Evolutionary conservation across 768 basidiomycete genomes (phyloP), one percentile per base, ranked within the genome.

Genomic region (Boletus barrowsii): DNA sequence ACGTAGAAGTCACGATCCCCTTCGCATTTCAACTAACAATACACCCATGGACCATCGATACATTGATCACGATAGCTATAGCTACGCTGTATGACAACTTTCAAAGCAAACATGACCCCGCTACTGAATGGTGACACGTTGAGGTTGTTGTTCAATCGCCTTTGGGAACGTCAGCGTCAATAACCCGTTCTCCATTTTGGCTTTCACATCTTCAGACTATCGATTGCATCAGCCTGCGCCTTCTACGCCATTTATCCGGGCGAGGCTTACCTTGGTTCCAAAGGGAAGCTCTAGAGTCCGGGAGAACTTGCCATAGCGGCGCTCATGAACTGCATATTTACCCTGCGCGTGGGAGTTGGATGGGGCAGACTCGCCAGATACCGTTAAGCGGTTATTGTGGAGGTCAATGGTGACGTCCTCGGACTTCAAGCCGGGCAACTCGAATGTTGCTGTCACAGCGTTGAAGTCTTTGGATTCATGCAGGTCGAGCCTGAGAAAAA

Each of bases 391-490:
- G 47, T 73, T 69, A 48, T 77, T 73, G 46, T 74, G 70, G 62
- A 62, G 17, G 41, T 80, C 76, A 46, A 83, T 74, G 33, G 66
- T 65, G 48, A 83, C 74, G 39, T 79, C 72, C 47, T 77, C 75
- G 56, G 78, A 77, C 55, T 73, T 76, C 47, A 83, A 60, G 10
- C 82, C 77, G 4, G 82, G 81, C 7, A 81, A 65, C 61, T 82
- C 81, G 58, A 83, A 79, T 4, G 75, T 76, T 17, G 78, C 81
- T 2, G 77, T 81, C 35, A 82, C 73, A n/a, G 56, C 52, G 61
- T 76, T 76, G 10, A 66, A 65, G 1, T 72, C 69, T 4, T 70
- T 62, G 22, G 22, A 22, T 22, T 81, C 78, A 48, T 77, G 70
- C 1, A 83, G 46, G 56, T 81, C 76, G 67, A 83, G 66, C 29